Conservation (phyloP, 2,329 filamentous ascomycete genomes). For the Pseudogymnoascus sp. region DNA sequence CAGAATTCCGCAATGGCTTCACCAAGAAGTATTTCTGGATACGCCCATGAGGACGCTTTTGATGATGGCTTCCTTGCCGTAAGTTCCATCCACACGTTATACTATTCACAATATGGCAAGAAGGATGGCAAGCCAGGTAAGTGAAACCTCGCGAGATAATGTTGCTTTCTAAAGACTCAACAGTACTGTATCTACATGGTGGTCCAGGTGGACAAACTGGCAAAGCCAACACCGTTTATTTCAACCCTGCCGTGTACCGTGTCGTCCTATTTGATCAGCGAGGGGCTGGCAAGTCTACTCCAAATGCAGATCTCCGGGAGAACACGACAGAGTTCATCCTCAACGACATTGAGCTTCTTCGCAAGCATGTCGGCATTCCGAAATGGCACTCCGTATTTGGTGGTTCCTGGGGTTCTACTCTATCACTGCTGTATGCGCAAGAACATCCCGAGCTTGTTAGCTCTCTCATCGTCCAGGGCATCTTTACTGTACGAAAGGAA, state of each 20-base stretch:
- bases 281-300: constrained; percentile 35
- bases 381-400: constrained; percentile 40
- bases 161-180: neutral
- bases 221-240: constrained; percentile 32
- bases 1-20: constrained; percentile 5
- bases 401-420: constrained; percentile 39
- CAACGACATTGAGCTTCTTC: constrained; percentile 36
- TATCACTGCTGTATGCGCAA: constrained; percentile 37
- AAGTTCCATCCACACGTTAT: constrained; percentile 28
- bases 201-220: constrained; percentile 31
- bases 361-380: constrained; percentile 32
- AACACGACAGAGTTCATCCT: constrained; percentile 38
- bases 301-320: constrained; percentile 31
- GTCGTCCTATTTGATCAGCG: constrained; percentile 40
- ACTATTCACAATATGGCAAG: constrained; percentile 33
- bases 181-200: constrained; percentile 34
- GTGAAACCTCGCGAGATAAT: neutral
- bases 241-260: constrained; percentile 36
- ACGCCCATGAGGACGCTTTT: constrained; percentile 29
- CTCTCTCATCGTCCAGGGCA: constrained; percentile 34
- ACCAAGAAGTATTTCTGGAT: constrained; percentile 15
- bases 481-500: constrained; percentile 31
- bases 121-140: constrained; percentile 31
- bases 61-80: constrained; percentile 27
- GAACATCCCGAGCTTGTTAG: constrained; percentile 31